Base-by-base conservation (phyloP, 768 basidiomycete species). In the Lactifluus echinatus region DNA sequence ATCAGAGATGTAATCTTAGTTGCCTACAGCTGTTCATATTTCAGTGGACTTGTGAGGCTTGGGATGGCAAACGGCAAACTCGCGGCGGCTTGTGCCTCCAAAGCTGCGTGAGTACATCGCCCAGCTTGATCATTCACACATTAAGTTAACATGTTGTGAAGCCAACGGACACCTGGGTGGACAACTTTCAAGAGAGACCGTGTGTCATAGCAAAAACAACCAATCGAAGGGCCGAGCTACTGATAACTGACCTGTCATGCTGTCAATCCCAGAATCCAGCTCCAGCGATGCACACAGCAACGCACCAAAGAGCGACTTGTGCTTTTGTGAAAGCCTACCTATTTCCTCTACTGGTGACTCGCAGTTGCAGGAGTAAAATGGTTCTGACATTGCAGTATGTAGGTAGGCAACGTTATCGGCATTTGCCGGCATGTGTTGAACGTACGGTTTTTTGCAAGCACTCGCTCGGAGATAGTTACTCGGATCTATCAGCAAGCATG, bases 281-380 rank as follows among this genome's bases (percentile, higher is more conserved):
- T 40, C 23, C 15, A 40, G 45, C 23, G n/a, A 57, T 47, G 21
- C 54, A 40, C 37, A n/a, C 46, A 55, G 39, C 37, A 55, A 31
- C 17, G 19, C 37, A 55, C 31, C 44, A 53, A 33, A 47, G 24
- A 33, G 31, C 4, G 39, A 46, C 28, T 36, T 50, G 29, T 14
- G 15, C 23, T 26, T 39, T 49, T 31, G 28, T 26, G 40, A 56
- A 50, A 34, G 42, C 24, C 26, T 50, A 8, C 29, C 34, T 21
- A 56, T 37, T 31, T 34, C 56, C 29, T 42, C 5, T 40, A 34
- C 8, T 19, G 50, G 23, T 45, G 24, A 12, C 6, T 50, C 14
- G 23, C 28, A n/a, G n/a, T n/a, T n/a, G n/a, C n/a, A n/a, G n/a
- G n/a, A n/a, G n/a, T n/a, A n/a, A 46, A 57, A 52, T 40, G 37